A percentile compares a stretch with the other conserved stretches of the same genome.
These are phyloP conservation scores for Debaryomyces subglobosus DNA, from an alignment of 1,139 yeast species.

Conservation along the genomic window DNA sequence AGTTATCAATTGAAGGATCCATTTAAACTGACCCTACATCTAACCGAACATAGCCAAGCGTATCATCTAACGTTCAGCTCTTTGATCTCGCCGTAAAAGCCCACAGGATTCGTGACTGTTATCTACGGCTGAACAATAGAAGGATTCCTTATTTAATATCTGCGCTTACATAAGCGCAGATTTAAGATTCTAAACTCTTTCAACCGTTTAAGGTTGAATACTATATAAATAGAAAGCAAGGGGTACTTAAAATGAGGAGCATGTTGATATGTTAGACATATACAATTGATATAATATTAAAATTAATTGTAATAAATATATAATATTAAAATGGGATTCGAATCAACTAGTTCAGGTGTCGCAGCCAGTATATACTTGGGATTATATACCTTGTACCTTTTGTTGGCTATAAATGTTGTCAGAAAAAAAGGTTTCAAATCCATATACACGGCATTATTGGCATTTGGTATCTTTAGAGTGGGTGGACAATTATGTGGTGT, in stretches of 20 bases:
- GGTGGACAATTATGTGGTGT: slow-evolving; percentile 41
- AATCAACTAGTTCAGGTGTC: slow-evolving; percentile 27
- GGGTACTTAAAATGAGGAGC: not conserved
- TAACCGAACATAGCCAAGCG: not conserved
- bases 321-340: slow-evolving; percentile 13
- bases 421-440: slow-evolving; percentile 25
- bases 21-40: too few species aligned
- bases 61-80: not conserved
- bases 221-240: not conserved
- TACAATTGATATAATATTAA: not conserved
- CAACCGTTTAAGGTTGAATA: not conserved
- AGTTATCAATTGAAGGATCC: too few species aligned
- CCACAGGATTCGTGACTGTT: not conserved
- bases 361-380: slow-evolving; percentile 38
- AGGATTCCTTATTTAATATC: not conserved
- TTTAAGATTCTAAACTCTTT: too few species aligned
- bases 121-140: not conserved
- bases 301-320: not conserved
- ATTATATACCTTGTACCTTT: slow-evolving; percentile 27
- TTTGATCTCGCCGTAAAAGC: not conserved
- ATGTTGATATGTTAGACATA: not conserved
- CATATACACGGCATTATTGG: slow-evolving; percentile 24
- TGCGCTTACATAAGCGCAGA: not conserved
- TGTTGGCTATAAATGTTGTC: slow-evolving; percentile 19
- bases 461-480: slow-evolving; percentile 34